A percentile compares a stretch with the other conserved stretches of the same genome.
phyloP scores from a whole-genome alignment of 306 rosid species.

The Clitoria ternatea region DNA sequence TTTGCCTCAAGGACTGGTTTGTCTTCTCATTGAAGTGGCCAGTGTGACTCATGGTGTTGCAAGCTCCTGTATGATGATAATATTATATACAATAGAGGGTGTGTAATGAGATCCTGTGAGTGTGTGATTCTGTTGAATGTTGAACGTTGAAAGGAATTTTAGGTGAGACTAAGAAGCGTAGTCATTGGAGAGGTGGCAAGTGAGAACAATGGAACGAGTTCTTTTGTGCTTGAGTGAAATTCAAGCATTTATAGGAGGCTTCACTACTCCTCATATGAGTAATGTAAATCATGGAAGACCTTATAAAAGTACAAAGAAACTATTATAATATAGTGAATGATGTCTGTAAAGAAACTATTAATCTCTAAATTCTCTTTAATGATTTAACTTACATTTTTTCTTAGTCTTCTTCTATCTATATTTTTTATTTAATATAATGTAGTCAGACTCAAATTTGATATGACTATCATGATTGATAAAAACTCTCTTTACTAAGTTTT shows the following conservation, averaged over 20 bases:
- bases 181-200: conserved; percentile 11
- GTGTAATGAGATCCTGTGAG: background rate
- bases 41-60: conserved; percentile 19
- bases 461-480: too few relatives aligned
- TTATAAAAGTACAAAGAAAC: conserved; percentile 20
- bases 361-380: too few relatives aligned
- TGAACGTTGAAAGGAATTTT: conserved; percentile 6
- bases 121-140: background rate
- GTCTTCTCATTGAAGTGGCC: conserved; percentile 29
- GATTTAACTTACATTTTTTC: too few relatives aligned
- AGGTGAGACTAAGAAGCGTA: conserved; percentile 13
- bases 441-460: too few relatives aligned
- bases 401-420: too few relatives aligned
- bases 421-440: too few relatives aligned
- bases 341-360: too few relatives aligned
- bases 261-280: background rate
- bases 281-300: conserved; percentile 11
- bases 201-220: conserved; percentile 14
- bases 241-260: conserved; percentile 24
- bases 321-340: too few relatives aligned
- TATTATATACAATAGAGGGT: background rate
- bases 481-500: too few relatives aligned
- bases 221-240: conserved; percentile 8
- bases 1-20: conserved; percentile 33
- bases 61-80: conserved; percentile 12